Conservation (phyloP, 2,329 filamentous ascomycete genomes). For the Talaromyces sp. region DNA sequence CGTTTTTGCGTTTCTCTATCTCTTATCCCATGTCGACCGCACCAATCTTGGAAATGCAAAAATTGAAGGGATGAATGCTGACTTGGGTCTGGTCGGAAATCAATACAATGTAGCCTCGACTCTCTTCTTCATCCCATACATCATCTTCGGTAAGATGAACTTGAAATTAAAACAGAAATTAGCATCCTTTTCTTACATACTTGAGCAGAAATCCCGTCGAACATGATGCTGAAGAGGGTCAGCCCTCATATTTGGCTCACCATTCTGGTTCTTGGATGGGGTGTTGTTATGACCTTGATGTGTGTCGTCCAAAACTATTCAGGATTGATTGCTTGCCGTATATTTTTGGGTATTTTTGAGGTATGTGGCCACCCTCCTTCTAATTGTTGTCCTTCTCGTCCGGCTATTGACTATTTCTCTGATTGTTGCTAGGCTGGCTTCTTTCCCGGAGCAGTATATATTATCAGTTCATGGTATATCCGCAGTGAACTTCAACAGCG, state of each 20-base stretch:
- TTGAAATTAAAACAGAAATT: background rate
- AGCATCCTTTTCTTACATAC: background rate
- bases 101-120: conserved; percentile 24
- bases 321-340: conserved; percentile 46
- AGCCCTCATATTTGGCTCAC: conserved; percentile 31
- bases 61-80: conserved; percentile 25
- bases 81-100: conserved; percentile 24
- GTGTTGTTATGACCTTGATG: conserved; percentile 51
- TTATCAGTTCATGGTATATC: conserved; percentile 48
- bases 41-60: conserved; percentile 30
- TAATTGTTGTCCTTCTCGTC: background rate
- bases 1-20: conserved; percentile 38
- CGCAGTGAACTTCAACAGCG: conserved; percentile 44
- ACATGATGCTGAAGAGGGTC: conserved; percentile 32
- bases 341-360: conserved; percentile 44
- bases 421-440: conserved; percentile 33
- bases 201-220: conserved; percentile 25
- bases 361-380: conserved; percentile 16
- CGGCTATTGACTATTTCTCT: background rate
- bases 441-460: conserved; percentile 45
- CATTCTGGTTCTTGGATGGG: conserved; percentile 42
- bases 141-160: background rate
- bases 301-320: conserved; percentile 47
- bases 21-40: conserved; percentile 33
- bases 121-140: background rate